Evolutionary conservation across 768 basidiomycete genomes (phyloP).

Genomic region (Omphalotus guepiniiformis): DNA sequence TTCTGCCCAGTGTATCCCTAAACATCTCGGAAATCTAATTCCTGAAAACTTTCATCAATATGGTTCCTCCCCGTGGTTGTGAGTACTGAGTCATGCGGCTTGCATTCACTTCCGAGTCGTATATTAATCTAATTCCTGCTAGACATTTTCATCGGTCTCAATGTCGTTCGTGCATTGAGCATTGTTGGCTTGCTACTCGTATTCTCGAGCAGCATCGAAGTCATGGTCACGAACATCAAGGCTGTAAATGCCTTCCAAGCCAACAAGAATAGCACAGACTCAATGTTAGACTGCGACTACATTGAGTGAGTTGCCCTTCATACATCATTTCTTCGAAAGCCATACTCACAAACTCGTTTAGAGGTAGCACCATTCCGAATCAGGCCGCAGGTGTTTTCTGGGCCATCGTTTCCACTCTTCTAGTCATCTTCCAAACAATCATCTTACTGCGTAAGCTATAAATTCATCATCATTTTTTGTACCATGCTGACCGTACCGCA

Average conservation of each 20-base stretch:
- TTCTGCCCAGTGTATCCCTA: conserved; percentile 4
- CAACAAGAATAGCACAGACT: conserved; percentile 29
- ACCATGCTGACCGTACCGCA: not conserved
- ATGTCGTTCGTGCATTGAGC: conserved; percentile 72
- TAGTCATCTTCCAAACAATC: conserved; percentile 83
- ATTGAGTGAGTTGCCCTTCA: conserved; percentile 57
- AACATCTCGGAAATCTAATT: not conserved
- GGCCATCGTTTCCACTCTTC: conserved; percentile 82
- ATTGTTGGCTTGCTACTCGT: conserved; percentile 77
- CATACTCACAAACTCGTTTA: conserved; percentile 16
- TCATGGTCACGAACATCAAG: conserved; percentile 66
- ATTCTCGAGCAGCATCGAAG: conserved; percentile 74
- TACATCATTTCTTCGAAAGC: not conserved
- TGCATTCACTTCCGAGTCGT: not conserved
- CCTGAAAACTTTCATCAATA: conserved; percentile 13
- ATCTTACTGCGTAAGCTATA: conserved; percentile 48
- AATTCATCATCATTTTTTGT: not conserved
- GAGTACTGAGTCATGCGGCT: conserved; percentile 24
- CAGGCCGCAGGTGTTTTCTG: conserved; percentile 90
- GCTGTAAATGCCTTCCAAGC: conserved; percentile 67
- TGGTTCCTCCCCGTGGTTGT: conserved; percentile 48
- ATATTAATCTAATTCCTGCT: not conserved
- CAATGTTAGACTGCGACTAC: conserved; percentile 74
- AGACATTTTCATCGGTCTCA: conserved; percentile 75
- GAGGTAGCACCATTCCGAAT: conserved; percentile 82